Conservation (phyloP, 495 filamentous ascomycete genomes). For the Glarea lozoyensis region DNA sequence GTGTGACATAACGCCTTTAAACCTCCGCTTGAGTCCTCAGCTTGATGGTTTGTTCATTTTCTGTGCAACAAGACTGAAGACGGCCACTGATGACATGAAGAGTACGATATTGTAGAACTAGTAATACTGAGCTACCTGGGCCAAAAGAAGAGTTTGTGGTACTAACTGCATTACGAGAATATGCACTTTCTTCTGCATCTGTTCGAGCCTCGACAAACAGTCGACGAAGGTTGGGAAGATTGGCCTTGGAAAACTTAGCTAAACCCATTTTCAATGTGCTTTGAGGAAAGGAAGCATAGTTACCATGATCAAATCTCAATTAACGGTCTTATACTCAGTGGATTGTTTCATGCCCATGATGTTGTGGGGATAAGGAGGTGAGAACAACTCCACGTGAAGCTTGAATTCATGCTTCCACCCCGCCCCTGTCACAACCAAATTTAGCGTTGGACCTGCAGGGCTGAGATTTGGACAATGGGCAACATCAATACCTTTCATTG, state of each 20-base stretch:
- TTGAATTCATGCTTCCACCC: neutral
- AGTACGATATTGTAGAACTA: constrained; percentile 97
- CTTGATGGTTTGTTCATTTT: constrained; percentile 37
- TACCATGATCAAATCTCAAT: constrained; percentile 13
- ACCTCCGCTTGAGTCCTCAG: too few relatives aligned
- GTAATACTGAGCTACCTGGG: constrained; percentile 10
- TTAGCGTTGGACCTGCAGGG: constrained; percentile 13
- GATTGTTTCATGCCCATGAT: constrained; percentile 12
- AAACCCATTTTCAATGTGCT: constrained; percentile 8
- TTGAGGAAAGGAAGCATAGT: neutral
- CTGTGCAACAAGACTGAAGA: constrained; percentile 88
- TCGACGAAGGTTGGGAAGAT: constrained; percentile 88
- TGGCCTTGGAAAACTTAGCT: constrained; percentile 45
- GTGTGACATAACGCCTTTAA: too few relatives aligned
- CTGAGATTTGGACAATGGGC: constrained; percentile 6
- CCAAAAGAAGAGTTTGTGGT: neutral
- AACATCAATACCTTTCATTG: neutral
- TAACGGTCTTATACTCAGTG: too few relatives aligned
- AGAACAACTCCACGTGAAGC: constrained; percentile 6
- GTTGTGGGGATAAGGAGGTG: constrained; percentile 6
- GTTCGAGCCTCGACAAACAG: constrained; percentile 93
- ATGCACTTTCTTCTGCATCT: constrained; percentile 88
- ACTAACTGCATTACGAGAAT: constrained; percentile 85
- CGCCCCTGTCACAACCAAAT: constrained; percentile 14
- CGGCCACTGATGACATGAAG: constrained; percentile 88